Conservation (phyloP, 345 rosid genomes). For the Citrus cavaleriei region DNA sequence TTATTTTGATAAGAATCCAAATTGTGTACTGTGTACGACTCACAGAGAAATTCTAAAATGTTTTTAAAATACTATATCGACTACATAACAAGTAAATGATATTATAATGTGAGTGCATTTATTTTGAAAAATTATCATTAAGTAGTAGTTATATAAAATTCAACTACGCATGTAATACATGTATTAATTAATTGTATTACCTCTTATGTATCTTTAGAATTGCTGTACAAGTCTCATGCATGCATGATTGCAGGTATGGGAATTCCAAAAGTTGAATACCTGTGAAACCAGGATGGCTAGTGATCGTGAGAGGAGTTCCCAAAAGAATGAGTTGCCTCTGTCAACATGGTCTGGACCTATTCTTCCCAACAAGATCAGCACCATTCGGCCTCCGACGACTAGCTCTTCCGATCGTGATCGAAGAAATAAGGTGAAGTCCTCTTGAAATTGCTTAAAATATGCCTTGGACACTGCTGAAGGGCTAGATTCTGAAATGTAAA, state of each 20-base stretch:
- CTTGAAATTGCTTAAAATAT: conserved; percentile 61
- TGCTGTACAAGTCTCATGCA: neutral
- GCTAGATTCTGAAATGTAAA: conserved; percentile 60
- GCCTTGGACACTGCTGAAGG: conserved; percentile 60
- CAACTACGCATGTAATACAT: fast-evolving
- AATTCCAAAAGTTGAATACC: conserved; percentile 24
- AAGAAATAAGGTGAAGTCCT: conserved; percentile 70
- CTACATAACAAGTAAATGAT: too few relatives aligned
- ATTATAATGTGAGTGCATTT: too few relatives aligned
- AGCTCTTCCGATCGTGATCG: conserved; percentile 59
- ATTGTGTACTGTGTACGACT: too few relatives aligned
- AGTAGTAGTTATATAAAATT: too few relatives aligned
- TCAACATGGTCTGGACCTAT: conserved; percentile 57
- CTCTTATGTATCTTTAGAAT: too few relatives aligned
- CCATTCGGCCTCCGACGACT: conserved; percentile 56
- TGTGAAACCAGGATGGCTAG: conserved; percentile 45
- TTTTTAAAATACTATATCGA: too few relatives aligned
- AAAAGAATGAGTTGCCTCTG: conserved; percentile 79
- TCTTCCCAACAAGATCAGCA: conserved; percentile 68
- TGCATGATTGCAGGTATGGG: neutral
- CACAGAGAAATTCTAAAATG: too few relatives aligned
- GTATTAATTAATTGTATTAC: too few relatives aligned
- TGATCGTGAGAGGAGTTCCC: conserved; percentile 70
- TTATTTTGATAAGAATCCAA: too few relatives aligned
- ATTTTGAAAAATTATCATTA: too few relatives aligned